Evolutionary conservation across 768 basidiomycete genomes (phyloP).

Genomic region (Suillus subalutaceus): DNA sequence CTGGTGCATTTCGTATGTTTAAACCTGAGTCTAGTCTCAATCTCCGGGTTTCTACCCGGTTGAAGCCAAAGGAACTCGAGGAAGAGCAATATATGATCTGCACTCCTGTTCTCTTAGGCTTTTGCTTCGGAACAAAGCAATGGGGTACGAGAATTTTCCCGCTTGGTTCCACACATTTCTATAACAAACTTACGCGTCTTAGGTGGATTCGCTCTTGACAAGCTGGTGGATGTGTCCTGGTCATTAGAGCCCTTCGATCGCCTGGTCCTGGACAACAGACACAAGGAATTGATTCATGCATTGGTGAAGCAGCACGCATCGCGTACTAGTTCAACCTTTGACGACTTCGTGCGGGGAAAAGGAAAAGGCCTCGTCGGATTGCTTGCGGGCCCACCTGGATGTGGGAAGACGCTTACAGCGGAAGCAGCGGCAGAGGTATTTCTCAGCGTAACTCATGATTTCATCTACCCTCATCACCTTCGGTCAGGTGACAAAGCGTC

Average conservation of each 20-base stretch:
- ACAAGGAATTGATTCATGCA: background rate
- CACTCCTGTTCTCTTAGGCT: background rate
- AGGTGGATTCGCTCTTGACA: background rate
- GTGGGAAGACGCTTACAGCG: conserved; percentile 59
- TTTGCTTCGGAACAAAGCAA: background rate
- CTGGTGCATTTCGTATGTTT: background rate
- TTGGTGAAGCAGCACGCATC: background rate
- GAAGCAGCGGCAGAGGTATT: conserved; percentile 62
- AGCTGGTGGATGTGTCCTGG: background rate
- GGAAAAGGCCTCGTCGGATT: conserved; percentile 18
- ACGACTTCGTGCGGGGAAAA: background rate
- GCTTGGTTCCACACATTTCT: too few species aligned
- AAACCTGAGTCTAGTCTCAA: background rate
- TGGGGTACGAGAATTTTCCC: background rate
- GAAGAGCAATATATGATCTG: conserved; percentile 4
- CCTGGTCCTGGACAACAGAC: background rate
- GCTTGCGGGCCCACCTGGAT: conserved; percentile 31
- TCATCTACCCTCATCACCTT: background rate
- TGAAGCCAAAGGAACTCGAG: background rate
- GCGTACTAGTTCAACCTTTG: background rate
- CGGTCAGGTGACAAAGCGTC: background rate
- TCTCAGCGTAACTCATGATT: background rate
- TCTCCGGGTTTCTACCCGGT: background rate
- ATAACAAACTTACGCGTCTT: background rate
- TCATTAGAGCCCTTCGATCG: background rate